Evolutionary conservation across 2,329 filamentous ascomycete species (phyloP), one percentile per base, ranked within the genome.

Genomic region (Trichothecium sympodiale): DNA sequence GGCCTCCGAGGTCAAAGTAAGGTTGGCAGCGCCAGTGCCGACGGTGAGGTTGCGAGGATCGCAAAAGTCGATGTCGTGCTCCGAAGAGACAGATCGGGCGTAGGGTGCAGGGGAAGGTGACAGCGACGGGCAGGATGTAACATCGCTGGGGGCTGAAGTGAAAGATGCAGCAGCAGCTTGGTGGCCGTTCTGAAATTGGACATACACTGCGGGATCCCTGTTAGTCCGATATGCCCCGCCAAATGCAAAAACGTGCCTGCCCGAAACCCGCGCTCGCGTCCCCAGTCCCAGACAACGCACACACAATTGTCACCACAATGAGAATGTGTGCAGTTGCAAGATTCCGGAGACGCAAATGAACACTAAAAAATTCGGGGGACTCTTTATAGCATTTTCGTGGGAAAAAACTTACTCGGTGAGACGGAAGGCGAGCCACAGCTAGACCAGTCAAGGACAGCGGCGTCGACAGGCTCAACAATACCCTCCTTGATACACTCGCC

Each of bases 1-100:
- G 46, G 85, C 80, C 46, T 86, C 80, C 31, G 70, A 60, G 7
- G 67, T 60, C 34, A 69, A 53, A 8, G 62, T 67, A 28, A 67
- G 56, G 48, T 65, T 69, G 42, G 65, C 57, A 37, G 68, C 59
- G 51, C 55, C 35, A 53, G 59, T 58, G 36, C 64, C 70, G 18
- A 94, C 84, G 15, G 83, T 94, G 44, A 95, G 65, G 54, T 94
- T 85, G 52, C 88, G 80, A 25, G 89, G 88, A 54, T 95, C 88
- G 60, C 89, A 94, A 57, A 91, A 93, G 61, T 86, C 80, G 46
- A 86, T 71, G 56, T 86, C 80, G 46, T 73, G 68, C 52, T 86
- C 81, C 2, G 77, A 77, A 31, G 71, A 64, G 54, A 80, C 65
- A 38, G 83, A 77, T 49, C 73, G 68, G 47, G 84, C 78, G 44